Evolutionary conservation across 1,284 basidiomycete genomes (phyloP).

Genomic region (Cryptococcus floricola): DNA sequence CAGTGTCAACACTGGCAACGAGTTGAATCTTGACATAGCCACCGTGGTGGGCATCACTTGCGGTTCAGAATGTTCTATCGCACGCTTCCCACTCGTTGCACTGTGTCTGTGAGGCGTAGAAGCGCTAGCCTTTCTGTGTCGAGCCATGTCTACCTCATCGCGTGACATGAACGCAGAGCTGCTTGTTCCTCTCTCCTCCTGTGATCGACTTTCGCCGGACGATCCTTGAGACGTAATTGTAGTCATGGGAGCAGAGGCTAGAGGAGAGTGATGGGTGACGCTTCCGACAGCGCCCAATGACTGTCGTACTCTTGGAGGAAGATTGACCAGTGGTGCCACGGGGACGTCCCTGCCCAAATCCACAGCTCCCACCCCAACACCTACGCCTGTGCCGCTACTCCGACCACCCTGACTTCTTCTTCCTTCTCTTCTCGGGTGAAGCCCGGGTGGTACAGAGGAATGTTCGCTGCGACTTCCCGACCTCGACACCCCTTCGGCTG

Average conservation of each 20-base stretch:
- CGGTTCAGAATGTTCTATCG: neutral
- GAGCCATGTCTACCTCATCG: conserved; percentile 3
- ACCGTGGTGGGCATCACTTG: conserved; percentile 15
- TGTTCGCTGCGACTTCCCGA: conserved; percentile 2
- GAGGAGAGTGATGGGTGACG: conserved; percentile 19
- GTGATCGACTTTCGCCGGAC: conserved; percentile 10
- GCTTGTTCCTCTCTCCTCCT: neutral
- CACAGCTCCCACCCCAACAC: neutral
- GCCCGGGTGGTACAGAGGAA: neutral
- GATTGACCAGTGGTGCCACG: neutral
- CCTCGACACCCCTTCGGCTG: neutral
- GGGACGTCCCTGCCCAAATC: neutral
- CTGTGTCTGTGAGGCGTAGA: too few species aligned
- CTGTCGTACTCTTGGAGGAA: conserved; percentile 3
- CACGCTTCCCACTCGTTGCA: neutral
- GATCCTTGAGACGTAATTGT: conserved; percentile 25
- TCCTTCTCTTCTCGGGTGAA: conserved; percentile 8
- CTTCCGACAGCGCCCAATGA: conserved; percentile 10
- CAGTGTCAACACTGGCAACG: conserved; percentile 34
- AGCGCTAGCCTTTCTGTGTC: neutral
- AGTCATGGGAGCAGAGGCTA: conserved; percentile 27
- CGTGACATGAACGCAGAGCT: conserved; percentile 9
- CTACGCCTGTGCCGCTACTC: neutral
- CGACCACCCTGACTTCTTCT: neutral
- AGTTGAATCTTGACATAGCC: conserved; percentile 37